These are phyloP conservation scores for Lactarius sanguifluus DNA, from an alignment of 768 basidiomycete species.

Conservation along the genomic window DNA sequence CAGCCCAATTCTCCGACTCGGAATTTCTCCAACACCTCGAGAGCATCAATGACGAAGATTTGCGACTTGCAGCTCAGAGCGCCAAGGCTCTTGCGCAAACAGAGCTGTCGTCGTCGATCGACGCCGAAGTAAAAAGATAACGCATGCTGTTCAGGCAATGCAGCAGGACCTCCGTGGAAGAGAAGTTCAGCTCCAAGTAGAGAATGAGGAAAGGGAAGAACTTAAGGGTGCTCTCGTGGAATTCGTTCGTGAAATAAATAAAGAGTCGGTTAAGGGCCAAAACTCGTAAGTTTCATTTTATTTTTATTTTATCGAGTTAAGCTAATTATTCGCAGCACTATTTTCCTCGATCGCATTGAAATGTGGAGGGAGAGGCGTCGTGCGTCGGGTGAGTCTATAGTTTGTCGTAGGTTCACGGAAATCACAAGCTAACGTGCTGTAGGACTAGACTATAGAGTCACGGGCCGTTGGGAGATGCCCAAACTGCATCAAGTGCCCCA, in stretches of 20 bases:
- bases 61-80: neutral
- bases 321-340: neutral
- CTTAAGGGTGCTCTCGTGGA: neutral
- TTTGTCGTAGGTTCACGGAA: neutral
- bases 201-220: neutral
- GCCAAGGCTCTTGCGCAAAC: neutral
- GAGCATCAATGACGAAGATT: neutral
- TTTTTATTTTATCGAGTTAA: neutral
- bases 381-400: neutral
- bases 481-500: neutral
- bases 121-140: neutral
- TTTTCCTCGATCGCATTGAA: slow-evolving; percentile 5
- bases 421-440: neutral
- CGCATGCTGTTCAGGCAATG: slow-evolving; percentile 6
- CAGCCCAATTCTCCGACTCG: neutral
- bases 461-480: slow-evolving; percentile 11
- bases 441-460: slow-evolving; percentile 17
- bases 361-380: neutral
- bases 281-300: slow-evolving; percentile 8
- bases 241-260: slow-evolving; percentile 18
- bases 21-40: slow-evolving; percentile 19
- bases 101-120: slow-evolving; percentile 14
- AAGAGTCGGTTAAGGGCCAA: neutral
- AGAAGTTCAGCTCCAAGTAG: slow-evolving; percentile 7
- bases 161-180: slow-evolving; percentile 13